Base-by-base conservation (phyloP, 257 asterid species). In the Penstemon newberryi region DNA sequence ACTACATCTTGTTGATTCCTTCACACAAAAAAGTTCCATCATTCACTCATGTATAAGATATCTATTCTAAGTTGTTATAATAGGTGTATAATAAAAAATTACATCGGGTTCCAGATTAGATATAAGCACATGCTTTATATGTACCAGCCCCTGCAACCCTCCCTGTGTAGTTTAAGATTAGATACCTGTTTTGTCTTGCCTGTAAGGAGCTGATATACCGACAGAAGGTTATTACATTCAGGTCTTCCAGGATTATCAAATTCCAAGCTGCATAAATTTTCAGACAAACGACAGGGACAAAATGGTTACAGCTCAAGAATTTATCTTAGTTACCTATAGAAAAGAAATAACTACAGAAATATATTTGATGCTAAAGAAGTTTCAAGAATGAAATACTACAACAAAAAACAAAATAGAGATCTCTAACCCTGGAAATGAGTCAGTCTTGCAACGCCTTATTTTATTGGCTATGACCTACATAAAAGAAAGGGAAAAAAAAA, bases 391-490 rank as follows among this genome's bases (percentile, higher is more conserved):
- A 60, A 59, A 70, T 38, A 45, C 8, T 53, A 56, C 4, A 60
- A 68, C 52, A 61, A 36, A 69, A 6, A 12, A 25, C 33, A 47
- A 74, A 64, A 67, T 51, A 67, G 19, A 54, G 60, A 65, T 51
- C 63, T 78, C 86, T 74, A 67, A 91, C 99, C 96, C 89, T 3
- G 89, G 67, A 78, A 91, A 84, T 40, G 96, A 81, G 63, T 94
- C 99, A 39, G 96, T 94, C 90, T 94, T 94, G 96, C 96, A 94
- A 67, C 96, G 96, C 67, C 91, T 91, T 71, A 89, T 87, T 75
- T 94, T 91, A 81, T 84, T 94, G 71, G 86, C 82, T 71, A 90
- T 84, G 12, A 75, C 94, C 97, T 90, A 78, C 77, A 82, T 79
- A 77, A 69, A 49, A 75, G 76, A 63, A 50, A 46, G 19, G 73